Base-by-base conservation (phyloP, 1,284 basidiomycete genomes). In the Malassezia vespertilionis region DNA sequence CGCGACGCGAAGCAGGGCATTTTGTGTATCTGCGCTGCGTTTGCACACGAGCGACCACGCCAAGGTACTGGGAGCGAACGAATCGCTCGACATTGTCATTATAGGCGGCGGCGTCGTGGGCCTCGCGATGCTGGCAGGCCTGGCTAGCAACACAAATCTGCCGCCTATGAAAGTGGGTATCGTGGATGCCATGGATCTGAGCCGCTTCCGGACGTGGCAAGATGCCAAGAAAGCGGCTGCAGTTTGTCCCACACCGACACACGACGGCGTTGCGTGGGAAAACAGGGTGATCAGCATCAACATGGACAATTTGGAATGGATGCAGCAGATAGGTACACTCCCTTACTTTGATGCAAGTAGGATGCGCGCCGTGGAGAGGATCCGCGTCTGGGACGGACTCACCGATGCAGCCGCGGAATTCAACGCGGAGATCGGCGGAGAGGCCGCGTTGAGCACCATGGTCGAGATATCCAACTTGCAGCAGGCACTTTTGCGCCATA, bases 301-400 rank as follows among this genome's bases (percentile, higher is more conserved):
- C 9, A 52, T 53, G 22, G 60, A 65, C 24, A 69, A 69, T 41
- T 51, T 67, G 24, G 36, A 35, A 3, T 69, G 66, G 66, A 49
- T 69, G 47, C 50, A 54, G 32, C 23, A 47, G n/a, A 56, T 67
- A 35, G 63, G 65, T 40, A 60, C 65, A 11, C 44, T 51, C 9
- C 44, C 38, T 2, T 59, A 57, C 40, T 54, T 69, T 9, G 54
- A 56, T 15, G 33, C 45, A 11, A 38, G 53, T 17, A 57, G 64
- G 4, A 45, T 65, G 18, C 54, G 63, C 1, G 39, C 61, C 10
- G 47, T 69, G 32, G 52, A 44, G 20, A 53, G 61, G 5, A 70
- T 70, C 58, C 54, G 56, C 18, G 64, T 70, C n/a, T 67, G 58
- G 53, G 67, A 70, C 41, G 67, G 65, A 18, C 54, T 70, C 7